These are phyloP conservation scores for Pythium periplocum DNA, from an alignment of 352 stramenopile species.

Conservation along the genomic window DNA sequence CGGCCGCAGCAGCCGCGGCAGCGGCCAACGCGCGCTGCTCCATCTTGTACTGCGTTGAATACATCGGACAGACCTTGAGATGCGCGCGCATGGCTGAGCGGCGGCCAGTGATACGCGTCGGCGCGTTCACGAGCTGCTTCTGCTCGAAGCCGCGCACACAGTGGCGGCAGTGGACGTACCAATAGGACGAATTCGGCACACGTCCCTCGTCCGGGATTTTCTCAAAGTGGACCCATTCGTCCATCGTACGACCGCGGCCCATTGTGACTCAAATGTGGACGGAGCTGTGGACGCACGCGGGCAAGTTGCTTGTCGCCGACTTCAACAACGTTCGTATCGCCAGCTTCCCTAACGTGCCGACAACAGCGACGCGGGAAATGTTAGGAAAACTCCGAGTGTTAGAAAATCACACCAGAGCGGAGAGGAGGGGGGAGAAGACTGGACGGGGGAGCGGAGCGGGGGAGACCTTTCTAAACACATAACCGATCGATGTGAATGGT, in stretches of 20 bases:
- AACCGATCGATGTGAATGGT: too few species aligned
- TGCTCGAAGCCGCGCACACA: constrained; percentile 52
- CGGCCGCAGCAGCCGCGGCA: constrained; percentile 16
- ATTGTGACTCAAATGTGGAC: constrained; percentile 19
- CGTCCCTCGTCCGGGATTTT: constrained; percentile 53
- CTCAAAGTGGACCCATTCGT: constrained; percentile 82
- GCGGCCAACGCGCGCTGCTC: constrained; percentile 33
- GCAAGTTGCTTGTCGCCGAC: neutral
- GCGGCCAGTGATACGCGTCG: constrained; percentile 55
- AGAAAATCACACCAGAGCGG: neutral
- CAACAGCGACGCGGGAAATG: neutral
- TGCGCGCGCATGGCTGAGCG: constrained; percentile 73
- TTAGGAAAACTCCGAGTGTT: neutral
- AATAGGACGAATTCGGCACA: constrained; percentile 78
- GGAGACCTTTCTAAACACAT: too few species aligned
- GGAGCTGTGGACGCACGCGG: too few species aligned
- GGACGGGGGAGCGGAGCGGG: neutral
- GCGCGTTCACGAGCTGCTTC: constrained; percentile 58
- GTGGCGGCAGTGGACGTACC: constrained; percentile 77
- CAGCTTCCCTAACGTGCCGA: constrained; percentile 15
- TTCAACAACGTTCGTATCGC: constrained; percentile 8
- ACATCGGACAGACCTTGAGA: constrained; percentile 68
- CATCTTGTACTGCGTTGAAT: constrained; percentile 57
- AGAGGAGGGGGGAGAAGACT: constrained; percentile 6
- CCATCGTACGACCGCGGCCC: constrained; percentile 70